phyloP scores from a whole-genome alignment of 257 asterid species.

The Rhazya stricta region DNA sequence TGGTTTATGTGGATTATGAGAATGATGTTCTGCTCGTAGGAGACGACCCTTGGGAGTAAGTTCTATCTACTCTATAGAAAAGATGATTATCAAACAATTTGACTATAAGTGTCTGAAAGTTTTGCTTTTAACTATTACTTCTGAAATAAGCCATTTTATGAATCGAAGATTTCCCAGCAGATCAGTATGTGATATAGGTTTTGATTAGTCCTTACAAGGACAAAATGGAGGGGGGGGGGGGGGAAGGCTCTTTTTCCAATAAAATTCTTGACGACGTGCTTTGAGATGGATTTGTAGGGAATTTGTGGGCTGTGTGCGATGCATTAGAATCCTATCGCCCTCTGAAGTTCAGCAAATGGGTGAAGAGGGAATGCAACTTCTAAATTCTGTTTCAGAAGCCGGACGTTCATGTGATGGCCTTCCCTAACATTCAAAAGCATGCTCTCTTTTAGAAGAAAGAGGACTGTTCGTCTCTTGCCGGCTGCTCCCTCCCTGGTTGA shows the following conservation, averaged over 20 bases:
- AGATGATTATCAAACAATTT: neutral
- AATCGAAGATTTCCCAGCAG: neutral
- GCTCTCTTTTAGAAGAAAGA: neutral
- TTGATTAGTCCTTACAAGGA: neutral
- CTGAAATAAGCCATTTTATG: neutral
- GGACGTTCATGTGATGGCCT: conserved; percentile 30
- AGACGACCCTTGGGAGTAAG: conserved; percentile 99
- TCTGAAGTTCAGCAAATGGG: conserved; percentile 98
- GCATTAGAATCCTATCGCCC: conserved; percentile 90
- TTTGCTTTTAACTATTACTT: neutral
- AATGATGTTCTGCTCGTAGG: conserved; percentile 86
- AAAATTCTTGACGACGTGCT: neutral
- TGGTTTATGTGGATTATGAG: conserved; percentile 89
- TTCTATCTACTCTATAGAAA: neutral
- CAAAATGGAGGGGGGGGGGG: no score
- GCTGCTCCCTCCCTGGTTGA: neutral
- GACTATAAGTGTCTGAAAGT: neutral
- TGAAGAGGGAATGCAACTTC: conserved; percentile 95
- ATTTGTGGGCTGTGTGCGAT: conserved; percentile 84
- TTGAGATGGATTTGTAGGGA: conserved; percentile 42
- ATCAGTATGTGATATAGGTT: neutral
- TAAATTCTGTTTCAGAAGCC: conserved; percentile 52
- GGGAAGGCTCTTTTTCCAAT: neutral
- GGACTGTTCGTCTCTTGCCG: neutral
- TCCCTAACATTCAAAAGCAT: conserved; percentile 14